Base-by-base conservation (phyloP, 2,329 filamentous ascomycete species). In the Exophiala viscosa region DNA sequence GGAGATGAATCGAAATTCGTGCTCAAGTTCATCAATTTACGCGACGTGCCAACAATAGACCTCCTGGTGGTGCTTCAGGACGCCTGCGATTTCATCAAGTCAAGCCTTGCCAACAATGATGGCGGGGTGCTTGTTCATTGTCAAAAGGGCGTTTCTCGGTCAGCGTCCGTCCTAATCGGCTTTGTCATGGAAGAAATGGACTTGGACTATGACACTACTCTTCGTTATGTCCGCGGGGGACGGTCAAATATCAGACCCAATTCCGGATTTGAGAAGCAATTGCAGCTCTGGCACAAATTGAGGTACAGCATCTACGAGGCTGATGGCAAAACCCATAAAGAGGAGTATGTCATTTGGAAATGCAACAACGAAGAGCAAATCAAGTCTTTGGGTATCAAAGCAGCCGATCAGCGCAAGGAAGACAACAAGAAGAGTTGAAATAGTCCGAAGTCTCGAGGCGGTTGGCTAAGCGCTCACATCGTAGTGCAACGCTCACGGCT, bases 111-210 rank as follows among this genome's bases (percentile, higher is more conserved):
- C 11, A 58, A 52, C 14, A 48, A 54, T 10, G 50, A 57, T 20
- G 59, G 59, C 10, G 57, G 54, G n/a, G 50, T 61, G 13, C 45
- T 61, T 8, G 52, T 60, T 5, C 59, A 60, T 49, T 61, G 59
- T 43, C 49, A 59, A 34, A 52, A 52, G 38, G 59, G 59, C 7
- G 32, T 61, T n/a, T 61, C 59, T 4, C 54, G 59, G 5, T 61
- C 59, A 5, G 52, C 49, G 8, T 48, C 59, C 5, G 52, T 60
- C 5, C 35, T 58, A 6, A 54, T 55, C n/a, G 59, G 43, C 1
- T 60, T 56, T 35, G 35, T 55, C 33, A 60, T 60, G 58, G 46
- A 56, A 39, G 56, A 56, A 9, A 56, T 54, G 52, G 32, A 55
- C 28, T 43, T 59, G 3, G 53, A 59, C 14, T 57, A 42, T 44